A percentile compares a stretch with the other conserved stretches of the same genome.
Evolutionary conservation across 116 monocot genomes (phyloP).

Genomic region (Dioscorea cayenensis): DNA sequence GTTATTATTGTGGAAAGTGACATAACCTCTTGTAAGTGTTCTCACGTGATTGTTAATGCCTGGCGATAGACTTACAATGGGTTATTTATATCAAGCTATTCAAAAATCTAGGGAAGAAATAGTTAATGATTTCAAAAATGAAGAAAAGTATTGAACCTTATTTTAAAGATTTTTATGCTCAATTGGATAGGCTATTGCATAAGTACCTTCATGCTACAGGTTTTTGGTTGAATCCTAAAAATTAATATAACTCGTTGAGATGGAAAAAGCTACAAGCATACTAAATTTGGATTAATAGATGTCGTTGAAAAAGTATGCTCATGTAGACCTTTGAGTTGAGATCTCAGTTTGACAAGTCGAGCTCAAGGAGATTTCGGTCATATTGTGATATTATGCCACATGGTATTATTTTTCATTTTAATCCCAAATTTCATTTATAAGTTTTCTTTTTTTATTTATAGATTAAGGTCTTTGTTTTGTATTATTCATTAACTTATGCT

Average conservation of each 20-base stretch:
- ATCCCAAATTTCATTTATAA: too few relatives aligned
- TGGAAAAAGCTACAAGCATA: conserved; percentile 55
- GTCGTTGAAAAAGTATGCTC: conserved; percentile 87
- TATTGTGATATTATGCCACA: conserved; percentile 11
- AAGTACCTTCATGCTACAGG: too few relatives aligned
- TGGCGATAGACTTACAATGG: conserved; percentile 64
- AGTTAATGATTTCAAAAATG: conserved; percentile 66
- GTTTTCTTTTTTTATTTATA: too few relatives aligned
- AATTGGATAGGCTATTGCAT: too few relatives aligned
- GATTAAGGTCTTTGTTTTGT: too few relatives aligned
- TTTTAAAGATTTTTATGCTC: too few relatives aligned
- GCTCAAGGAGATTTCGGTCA: conserved; percentile 69
- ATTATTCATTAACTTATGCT: too few relatives aligned
- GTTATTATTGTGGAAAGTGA: conserved; percentile 42
- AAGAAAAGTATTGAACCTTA: conserved; percentile 28
- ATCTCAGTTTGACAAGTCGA: conserved; percentile 85
- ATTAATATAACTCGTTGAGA: conserved; percentile 57
- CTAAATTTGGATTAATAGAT: conserved; percentile 67
- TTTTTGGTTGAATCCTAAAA: conserved; percentile 80
- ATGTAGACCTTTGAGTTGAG: conserved; percentile 54
- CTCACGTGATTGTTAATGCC: conserved; percentile 56
- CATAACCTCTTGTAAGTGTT: conserved; percentile 58
- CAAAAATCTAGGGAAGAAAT: conserved; percentile 64
- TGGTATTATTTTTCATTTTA: too few relatives aligned
- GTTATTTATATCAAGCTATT: conserved; percentile 65